Conservation (phyloP, 1,139 yeast genomes). For the Candida pseudoviswanathii region DNA sequence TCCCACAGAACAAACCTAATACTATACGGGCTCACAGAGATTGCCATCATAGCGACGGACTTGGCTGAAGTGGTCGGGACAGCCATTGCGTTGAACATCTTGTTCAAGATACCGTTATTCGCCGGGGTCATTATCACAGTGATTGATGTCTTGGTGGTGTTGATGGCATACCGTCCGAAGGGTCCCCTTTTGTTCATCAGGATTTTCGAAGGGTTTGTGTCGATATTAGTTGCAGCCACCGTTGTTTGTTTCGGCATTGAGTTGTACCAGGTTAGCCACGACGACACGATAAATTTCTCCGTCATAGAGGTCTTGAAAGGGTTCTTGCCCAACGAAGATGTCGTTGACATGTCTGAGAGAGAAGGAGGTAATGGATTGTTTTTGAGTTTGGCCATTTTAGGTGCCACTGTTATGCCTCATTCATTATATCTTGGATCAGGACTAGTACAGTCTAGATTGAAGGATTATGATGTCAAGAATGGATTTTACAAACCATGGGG, state of each 20-base stretch:
- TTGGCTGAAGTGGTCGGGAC: conserved; percentile 94
- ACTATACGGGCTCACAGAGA: conserved; percentile 75
- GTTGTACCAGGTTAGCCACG: conserved; percentile 65
- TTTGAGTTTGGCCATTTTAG: conserved; percentile 85
- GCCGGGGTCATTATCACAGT: conserved; percentile 83
- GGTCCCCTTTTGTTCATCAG: conserved; percentile 80
- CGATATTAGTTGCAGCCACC: conserved; percentile 75
- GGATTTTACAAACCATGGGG: conserved; percentile 47
- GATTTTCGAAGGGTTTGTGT: conserved; percentile 80
- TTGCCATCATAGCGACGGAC: conserved; percentile 91
- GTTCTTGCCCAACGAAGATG: conserved; percentile 73
- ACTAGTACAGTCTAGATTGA: conserved; percentile 84
- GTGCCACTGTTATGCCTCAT: conserved; percentile 99
- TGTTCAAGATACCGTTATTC: conserved; percentile 74
- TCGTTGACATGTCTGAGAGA: conserved; percentile 58
- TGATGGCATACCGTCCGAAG: conserved; percentile 87
- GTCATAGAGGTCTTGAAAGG: conserved; percentile 65
- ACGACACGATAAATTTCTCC: conserved; percentile 49
- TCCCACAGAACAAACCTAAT: conserved; percentile 61
- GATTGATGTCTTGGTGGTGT: conserved; percentile 78
- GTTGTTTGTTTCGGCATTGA: conserved; percentile 85
- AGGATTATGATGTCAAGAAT: conserved; percentile 73
- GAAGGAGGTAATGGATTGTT: conserved; percentile 75
- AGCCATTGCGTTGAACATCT: conserved; percentile 83
- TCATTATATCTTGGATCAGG: conserved; percentile 91